Base-by-base conservation (phyloP, 2,329 filamentous ascomycete species). In the Talaromyces verruculosus region DNA sequence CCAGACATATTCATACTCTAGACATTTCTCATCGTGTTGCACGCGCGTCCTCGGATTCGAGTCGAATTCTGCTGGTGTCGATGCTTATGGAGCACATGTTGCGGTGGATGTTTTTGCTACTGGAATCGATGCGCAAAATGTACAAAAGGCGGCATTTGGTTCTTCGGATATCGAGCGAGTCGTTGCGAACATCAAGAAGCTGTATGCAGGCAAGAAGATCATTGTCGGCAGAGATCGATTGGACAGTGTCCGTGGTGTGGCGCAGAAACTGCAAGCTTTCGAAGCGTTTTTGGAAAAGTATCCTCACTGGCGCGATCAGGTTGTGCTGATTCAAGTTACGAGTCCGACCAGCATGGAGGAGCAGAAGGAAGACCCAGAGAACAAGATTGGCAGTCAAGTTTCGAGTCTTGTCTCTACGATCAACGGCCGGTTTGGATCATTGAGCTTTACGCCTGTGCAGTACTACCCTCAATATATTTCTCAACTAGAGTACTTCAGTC, bases 241-340 rank as follows among this genome's bases (percentile, higher is more conserved):
- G 61, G 94, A 98, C 77, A 94, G 91, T 72, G 92, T 96, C 53
- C 87, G 93, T 68, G 94, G 95, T 74, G 93, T 98, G 15, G 89
- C 92, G n/a, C 94, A 97, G 79, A 98, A 98, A 79, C 84, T 98
- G 37, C 91, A 96, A 81, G 94, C 93, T 0, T 98, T 97, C 76
- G 92, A 97, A 78, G 87, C 90, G 66, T 97, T 98, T 81, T 84
- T 98, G 45, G 91, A 96, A 73, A 85, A 90, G 68, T 96, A 95
- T 74, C 93, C 94, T 1, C 89, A 97, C 77, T 97, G 93, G 93
- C 88, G 89, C 62, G 92, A 93, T 68, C 91, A 92, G 80, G 93
- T 97, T 1, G 93, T 98, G 6, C 83, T 98, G 64, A 95, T 98
- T 69, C 94, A 98, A 80, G 92, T 98, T 67, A 97, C 94, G 0